phyloP scores from a whole-genome alignment of 2,329 filamentous ascomycete species.

The Fusarium duplospermum region DNA sequence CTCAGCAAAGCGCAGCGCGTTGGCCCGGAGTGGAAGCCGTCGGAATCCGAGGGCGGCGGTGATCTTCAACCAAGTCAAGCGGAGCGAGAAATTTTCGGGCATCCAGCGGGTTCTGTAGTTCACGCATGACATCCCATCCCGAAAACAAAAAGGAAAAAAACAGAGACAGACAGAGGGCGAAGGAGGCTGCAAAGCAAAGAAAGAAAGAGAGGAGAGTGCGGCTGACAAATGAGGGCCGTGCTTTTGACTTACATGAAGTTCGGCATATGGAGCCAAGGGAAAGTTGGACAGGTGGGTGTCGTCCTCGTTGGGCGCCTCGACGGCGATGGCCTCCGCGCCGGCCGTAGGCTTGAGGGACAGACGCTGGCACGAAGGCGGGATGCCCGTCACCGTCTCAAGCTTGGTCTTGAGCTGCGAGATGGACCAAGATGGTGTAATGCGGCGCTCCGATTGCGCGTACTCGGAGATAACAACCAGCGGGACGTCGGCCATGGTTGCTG shows the following conservation, averaged over 20 bases:
- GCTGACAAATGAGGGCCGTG: conserved; percentile 28
- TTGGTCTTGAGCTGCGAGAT: conserved; percentile 86
- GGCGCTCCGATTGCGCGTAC: conserved; percentile 85
- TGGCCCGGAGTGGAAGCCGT: conserved; percentile 6
- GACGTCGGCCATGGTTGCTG: conserved; percentile 72
- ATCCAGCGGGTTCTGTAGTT: conserved; percentile 3
- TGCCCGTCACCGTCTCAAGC: conserved; percentile 91
- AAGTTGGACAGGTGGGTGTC: conserved; percentile 72
- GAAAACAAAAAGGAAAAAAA: conserved; percentile 1
- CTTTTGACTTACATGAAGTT: conserved; percentile 77
- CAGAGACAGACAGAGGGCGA: conserved; percentile 4
- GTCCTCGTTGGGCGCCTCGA: conserved; percentile 81
- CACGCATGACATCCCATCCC: conserved; percentile 8
- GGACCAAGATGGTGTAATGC: conserved; percentile 92
- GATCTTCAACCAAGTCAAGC: neutral
- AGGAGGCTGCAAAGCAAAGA: neutral
- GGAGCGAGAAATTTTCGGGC: conserved; percentile 21
- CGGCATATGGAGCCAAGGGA: conserved; percentile 78
- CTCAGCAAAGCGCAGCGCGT: conserved; percentile 1
- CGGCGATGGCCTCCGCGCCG: conserved; percentile 68
- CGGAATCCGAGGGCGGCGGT: conserved; percentile 15
- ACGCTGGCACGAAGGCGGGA: conserved; percentile 83
- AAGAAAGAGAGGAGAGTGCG: conserved; percentile 22
- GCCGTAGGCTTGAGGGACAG: conserved; percentile 74
- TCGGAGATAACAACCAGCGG: conserved; percentile 81